phyloP scores from a whole-genome alignment of 345 rosid genomes.

The Excoecaria cochinchinensis region DNA sequence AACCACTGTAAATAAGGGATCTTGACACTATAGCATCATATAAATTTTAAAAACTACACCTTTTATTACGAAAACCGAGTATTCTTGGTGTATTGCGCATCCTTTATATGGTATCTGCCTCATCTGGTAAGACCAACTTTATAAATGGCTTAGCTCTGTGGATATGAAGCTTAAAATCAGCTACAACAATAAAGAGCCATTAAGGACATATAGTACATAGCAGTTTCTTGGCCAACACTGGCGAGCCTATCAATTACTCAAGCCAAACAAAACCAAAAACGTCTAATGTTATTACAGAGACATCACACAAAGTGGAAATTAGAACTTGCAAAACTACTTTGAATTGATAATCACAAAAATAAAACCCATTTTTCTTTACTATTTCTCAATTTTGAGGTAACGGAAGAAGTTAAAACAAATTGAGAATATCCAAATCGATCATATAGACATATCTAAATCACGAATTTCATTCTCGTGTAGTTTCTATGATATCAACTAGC shows the following conservation, averaged over 20 bases:
- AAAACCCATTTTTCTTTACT: neutral
- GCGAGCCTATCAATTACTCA: slow-evolving; percentile 86
- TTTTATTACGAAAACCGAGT: too few species aligned
- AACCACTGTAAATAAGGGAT: too few species aligned
- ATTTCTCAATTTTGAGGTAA: neutral
- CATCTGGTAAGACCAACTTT: slow-evolving; percentile 89
- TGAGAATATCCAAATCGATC: too few species aligned
- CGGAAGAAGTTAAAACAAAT: neutral
- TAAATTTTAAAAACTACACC: too few species aligned
- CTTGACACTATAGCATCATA: too few species aligned
- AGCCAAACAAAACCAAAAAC: slow-evolving; percentile 9
- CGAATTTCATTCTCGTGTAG: neutral
- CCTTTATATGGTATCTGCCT: slow-evolving; percentile 98
- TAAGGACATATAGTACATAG: neutral
- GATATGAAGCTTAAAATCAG: slow-evolving; percentile 17
- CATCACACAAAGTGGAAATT: neutral
- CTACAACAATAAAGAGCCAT: slow-evolving; percentile 2
- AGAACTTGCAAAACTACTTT: neutral
- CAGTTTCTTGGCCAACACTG: slow-evolving; percentile 18
- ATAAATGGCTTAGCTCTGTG: slow-evolving; percentile 66
- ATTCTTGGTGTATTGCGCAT: too few species aligned
- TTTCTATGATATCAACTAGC: neutral
- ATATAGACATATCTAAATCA: too few species aligned
- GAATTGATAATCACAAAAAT: neutral
- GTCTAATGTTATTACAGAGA: neutral